Evolutionary conservation across 2,329 filamentous ascomycete species (phyloP).

Genomic region (Pseudogymnoascus sp.): DNA sequence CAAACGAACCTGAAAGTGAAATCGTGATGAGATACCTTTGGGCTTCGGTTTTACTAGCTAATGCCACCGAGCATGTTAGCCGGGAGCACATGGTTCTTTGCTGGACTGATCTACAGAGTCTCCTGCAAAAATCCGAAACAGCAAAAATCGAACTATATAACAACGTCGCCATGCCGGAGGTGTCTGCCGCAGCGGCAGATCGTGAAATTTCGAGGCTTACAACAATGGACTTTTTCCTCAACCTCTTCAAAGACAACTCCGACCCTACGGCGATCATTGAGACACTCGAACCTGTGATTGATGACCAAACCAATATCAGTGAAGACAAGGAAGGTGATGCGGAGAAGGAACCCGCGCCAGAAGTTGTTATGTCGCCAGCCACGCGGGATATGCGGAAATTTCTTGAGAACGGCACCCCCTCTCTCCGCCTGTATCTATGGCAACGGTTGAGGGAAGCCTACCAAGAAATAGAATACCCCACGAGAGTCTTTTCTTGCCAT

Average conservation of each 20-base stretch:
- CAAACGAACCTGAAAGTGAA: constrained; percentile 27
- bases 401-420: constrained; percentile 71
- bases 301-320: constrained; percentile 36
- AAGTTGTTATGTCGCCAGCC: constrained; percentile 31
- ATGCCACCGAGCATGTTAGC: constrained; percentile 46
- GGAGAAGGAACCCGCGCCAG: constrained; percentile 13
- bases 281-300: constrained; percentile 84
- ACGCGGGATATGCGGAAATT: constrained; percentile 80
- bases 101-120: constrained; percentile 54
- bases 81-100: constrained; percentile 56
- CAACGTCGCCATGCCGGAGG: constrained; percentile 80
- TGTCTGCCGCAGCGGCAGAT: constrained; percentile 78
- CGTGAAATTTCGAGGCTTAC: constrained; percentile 87
- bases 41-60: constrained; percentile 58
- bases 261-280: constrained; percentile 84
- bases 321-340: constrained; percentile 17
- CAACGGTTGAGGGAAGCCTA: constrained; percentile 87
- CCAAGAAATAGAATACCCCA: constrained; percentile 71
- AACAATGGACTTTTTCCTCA: constrained; percentile 93
- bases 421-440: constrained; percentile 83
- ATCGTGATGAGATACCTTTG: constrained; percentile 58
- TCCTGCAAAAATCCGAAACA: constrained; percentile 44
- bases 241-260: constrained; percentile 75
- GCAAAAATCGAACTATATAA: constrained; percentile 63
- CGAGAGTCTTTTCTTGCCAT: constrained; percentile 83